Conservation (phyloP, 805 yeast species). For the Saturnispora kantuleensis region DNA sequence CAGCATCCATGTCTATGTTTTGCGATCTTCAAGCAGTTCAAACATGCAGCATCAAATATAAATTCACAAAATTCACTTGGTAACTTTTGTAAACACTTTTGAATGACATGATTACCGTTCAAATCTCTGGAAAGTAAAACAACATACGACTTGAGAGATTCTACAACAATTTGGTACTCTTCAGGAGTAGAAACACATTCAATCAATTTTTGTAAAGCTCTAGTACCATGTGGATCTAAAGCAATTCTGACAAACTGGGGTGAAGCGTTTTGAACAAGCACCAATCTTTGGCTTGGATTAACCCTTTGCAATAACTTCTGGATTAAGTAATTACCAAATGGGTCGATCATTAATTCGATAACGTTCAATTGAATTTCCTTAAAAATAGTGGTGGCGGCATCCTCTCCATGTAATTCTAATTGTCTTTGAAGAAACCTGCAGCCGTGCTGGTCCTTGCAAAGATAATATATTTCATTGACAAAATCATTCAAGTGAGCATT, state of each 20-base stretch:
- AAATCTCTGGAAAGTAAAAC: conserved; percentile 76
- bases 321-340: conserved; percentile 93
- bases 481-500: conserved; percentile 63
- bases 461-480: conserved; percentile 59
- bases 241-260: conserved; percentile 73
- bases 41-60: conserved; percentile 76
- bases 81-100: conserved; percentile 76
- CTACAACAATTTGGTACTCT: conserved; percentile 48
- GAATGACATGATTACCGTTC: conserved; percentile 95
- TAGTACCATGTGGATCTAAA: conserved; percentile 88
- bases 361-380: conserved; percentile 69
- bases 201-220: conserved; percentile 87
- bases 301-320: conserved; percentile 84
- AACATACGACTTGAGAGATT: conserved; percentile 44
- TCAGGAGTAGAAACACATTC: conserved; percentile 67
- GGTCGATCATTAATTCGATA: conserved; percentile 85
- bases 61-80: conserved; percentile 67
- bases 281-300: conserved; percentile 55
- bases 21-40: conserved; percentile 69
- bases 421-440: conserved; percentile 87
- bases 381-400: conserved; percentile 67
- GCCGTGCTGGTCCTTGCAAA: conserved; percentile 95
- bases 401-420: conserved; percentile 52
- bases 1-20: conserved; percentile 98
- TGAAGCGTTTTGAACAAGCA: conserved; percentile 60